phyloP scores from a whole-genome alignment of 495 filamentous ascomycete genomes.

The Trichoderma reesei region DNA sequence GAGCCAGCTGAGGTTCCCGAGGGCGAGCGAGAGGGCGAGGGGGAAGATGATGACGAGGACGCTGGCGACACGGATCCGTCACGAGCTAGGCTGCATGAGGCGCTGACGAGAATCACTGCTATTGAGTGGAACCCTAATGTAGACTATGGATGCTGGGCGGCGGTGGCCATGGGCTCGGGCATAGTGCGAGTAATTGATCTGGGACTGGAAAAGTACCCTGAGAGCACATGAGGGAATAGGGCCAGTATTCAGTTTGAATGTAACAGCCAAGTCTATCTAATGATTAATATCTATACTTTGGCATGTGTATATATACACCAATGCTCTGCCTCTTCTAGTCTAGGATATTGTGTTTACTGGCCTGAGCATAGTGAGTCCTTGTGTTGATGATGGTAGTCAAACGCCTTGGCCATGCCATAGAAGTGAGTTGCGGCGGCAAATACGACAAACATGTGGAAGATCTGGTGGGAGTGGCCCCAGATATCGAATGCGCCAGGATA shows the following conservation, averaged over 20 bases:
- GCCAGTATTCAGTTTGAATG: too few relatives aligned
- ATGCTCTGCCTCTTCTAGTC: background rate
- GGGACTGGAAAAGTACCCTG: constrained; percentile 22
- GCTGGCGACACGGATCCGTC: constrained; percentile 25
- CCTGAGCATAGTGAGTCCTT: constrained; percentile 25
- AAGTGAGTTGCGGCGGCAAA: constrained; percentile 56
- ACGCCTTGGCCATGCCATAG: constrained; percentile 47
- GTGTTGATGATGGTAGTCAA: constrained; percentile 37
- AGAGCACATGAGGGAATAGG: background rate
- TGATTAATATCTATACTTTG: background rate
- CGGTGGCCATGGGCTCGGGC: constrained; percentile 41
- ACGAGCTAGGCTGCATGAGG: constrained; percentile 32
- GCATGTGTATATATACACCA: background rate
- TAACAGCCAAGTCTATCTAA: too few relatives aligned
- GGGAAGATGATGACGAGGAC: constrained; percentile 24
- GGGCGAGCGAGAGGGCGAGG: constrained; percentile 29
- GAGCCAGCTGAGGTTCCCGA: constrained; percentile 4
- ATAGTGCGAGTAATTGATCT: constrained; percentile 38
- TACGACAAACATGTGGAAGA: constrained; percentile 67
- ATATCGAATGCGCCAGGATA: constrained; percentile 61
- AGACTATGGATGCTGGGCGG: constrained; percentile 42
- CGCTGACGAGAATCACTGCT: constrained; percentile 34
- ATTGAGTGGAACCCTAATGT: constrained; percentile 39
- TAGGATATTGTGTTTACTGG: background rate
- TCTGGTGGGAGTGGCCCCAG: constrained; percentile 69